Evolutionary conservation across 106 monocot genomes (phyloP).

Genomic region (Posidonia australis): DNA sequence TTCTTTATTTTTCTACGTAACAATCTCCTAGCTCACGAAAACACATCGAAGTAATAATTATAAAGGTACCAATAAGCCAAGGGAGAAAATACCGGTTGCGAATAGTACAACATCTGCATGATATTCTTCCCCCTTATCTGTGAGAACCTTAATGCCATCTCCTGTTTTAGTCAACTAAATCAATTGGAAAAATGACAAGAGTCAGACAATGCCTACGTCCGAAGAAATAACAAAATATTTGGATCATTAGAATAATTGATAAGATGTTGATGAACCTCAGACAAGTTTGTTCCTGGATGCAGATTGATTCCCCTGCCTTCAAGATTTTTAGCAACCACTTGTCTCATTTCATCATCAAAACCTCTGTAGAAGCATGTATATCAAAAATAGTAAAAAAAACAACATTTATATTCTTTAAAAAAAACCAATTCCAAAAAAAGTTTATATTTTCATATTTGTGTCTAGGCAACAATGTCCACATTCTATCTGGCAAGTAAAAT

Average conservation of each 20-base stretch:
- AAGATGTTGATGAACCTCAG: slow-evolving; percentile 39
- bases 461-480: too few species aligned
- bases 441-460: background rate
- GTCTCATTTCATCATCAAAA: slow-evolving; percentile 98
- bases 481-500: too few species aligned
- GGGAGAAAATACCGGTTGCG: slow-evolving; percentile 82
- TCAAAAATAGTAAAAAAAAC: slow-evolving; percentile 3
- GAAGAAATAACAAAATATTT: background rate
- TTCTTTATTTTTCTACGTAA: background rate
- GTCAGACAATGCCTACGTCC: background rate
- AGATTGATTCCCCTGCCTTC: slow-evolving; percentile 87
- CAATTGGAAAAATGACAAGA: slow-evolving; percentile 2
- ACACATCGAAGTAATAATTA: too few species aligned
- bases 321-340: slow-evolving; percentile 82
- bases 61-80: background rate
- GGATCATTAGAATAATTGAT: background rate
- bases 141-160: slow-evolving; percentile 69
- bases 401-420: too few species aligned
- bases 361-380: slow-evolving; percentile 37
- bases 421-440: too few species aligned
- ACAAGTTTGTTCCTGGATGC: slow-evolving; percentile 64
- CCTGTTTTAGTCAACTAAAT: slow-evolving; percentile 78
- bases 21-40: background rate
- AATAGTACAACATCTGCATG: slow-evolving; percentile 93
- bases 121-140: slow-evolving; percentile 73